phyloP scores from a whole-genome alignment of 2,329 filamentous ascomycete genomes.

The Fusarium clavum region DNA sequence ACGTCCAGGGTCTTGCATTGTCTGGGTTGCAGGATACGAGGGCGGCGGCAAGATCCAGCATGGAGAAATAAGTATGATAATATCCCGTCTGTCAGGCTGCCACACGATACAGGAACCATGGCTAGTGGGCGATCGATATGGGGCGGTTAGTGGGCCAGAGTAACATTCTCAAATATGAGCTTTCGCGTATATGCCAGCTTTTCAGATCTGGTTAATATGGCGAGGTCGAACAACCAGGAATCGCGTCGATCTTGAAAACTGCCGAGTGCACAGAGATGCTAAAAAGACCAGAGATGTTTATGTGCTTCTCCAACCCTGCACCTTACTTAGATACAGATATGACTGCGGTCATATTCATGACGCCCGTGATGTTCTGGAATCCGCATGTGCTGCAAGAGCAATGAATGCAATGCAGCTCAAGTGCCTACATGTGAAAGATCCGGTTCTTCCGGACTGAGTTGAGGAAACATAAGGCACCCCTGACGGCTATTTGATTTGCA shows the following conservation, averaged over 20 bases:
- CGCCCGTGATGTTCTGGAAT: neutral
- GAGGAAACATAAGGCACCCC: neutral
- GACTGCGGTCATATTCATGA: neutral
- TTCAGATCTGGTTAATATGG: neutral
- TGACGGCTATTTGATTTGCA: neutral
- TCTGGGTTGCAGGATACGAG: conserved; percentile 24
- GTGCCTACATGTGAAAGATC: neutral
- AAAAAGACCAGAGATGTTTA: neutral
- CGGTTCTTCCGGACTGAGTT: neutral
- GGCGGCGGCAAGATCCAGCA: conserved; percentile 17
- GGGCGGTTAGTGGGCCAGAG: neutral
- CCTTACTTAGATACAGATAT: neutral
- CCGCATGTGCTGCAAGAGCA: neutral
- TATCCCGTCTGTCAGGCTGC: neutral
- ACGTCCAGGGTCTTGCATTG: conserved; percentile 18
- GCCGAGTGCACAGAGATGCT: neutral
- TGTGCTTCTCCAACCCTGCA: neutral
- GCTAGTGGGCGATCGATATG: conserved; percentile 19
- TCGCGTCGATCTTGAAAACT: neutral
- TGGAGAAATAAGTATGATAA: conserved; percentile 2
- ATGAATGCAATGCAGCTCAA: neutral
- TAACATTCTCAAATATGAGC: neutral
- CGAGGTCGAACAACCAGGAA: neutral
- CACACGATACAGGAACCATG: conserved; percentile 15
- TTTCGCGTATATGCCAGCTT: neutral